phyloP scores from a whole-genome alignment of 1,284 basidiomycete species.

The Agroathelia rolfsii region DNA sequence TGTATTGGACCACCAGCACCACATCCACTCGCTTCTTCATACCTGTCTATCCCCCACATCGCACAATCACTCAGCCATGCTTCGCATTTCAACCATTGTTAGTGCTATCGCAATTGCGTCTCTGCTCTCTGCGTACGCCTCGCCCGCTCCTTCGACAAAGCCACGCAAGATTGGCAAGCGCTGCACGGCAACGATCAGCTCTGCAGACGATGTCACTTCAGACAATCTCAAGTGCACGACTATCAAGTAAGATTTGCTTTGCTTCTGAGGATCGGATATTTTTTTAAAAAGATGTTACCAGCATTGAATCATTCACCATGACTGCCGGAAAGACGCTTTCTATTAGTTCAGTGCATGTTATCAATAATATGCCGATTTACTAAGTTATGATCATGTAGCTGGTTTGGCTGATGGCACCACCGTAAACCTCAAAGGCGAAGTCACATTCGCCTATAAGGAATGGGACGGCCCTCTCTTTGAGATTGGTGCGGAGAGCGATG shows the following conservation, averaged over 20 bases:
- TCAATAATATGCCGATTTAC: not conserved
- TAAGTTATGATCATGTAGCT: conserved; percentile 1
- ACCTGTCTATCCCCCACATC: too few species aligned
- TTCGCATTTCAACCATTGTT: too few species aligned
- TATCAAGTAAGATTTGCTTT: conserved; percentile 1
- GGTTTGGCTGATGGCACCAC: conserved; percentile 2
- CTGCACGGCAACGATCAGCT: too few species aligned
- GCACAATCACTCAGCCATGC: too few species aligned
- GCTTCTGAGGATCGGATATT: not conserved
- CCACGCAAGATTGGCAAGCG: too few species aligned
- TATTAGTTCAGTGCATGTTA: not conserved
- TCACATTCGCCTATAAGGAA: conserved; percentile 1
- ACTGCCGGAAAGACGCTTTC: conserved; percentile 2
- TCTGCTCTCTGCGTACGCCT: too few species aligned
- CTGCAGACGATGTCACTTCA: conserved; percentile 2
- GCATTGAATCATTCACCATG: conserved; percentile 4
- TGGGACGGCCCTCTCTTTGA: conserved; percentile 1
- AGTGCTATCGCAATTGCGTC: too few species aligned
- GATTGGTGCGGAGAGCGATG: not conserved
- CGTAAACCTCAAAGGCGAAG: conserved; percentile 3
- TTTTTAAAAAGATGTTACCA: not conserved
- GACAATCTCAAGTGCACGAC: conserved; percentile 4
- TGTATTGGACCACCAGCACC: too few species aligned
- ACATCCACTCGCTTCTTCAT: too few species aligned
- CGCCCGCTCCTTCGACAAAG: too few species aligned